Percentiles rank a stretch among this genome's conserved stretches.
phyloP scores from a whole-genome alignment of 2,329 filamentous ascomycete genomes.

The Ascochyta koolunga region DNA sequence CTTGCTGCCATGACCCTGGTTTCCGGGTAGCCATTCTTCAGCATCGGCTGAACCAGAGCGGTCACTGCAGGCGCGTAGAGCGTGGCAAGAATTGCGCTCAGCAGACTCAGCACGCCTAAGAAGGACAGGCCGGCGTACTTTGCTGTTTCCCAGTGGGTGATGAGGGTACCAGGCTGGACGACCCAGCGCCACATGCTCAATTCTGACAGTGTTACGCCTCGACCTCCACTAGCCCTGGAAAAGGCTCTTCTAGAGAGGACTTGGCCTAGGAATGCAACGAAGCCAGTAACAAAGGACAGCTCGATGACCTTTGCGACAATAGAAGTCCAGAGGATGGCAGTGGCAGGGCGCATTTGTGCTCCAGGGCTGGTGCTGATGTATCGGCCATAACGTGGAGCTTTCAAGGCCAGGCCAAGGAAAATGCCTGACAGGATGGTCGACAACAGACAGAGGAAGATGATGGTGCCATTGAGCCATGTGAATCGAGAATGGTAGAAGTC shows the following conservation, averaged over 20 bases:
- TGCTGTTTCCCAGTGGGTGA: conserved; percentile 71
- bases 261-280: conserved; percentile 77
- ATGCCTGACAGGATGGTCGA: conserved; percentile 68
- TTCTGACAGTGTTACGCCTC: conserved; percentile 75
- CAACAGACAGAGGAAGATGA: conserved; percentile 61
- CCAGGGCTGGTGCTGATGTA: conserved; percentile 59
- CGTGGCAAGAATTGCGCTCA: conserved; percentile 69
- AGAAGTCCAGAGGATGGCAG: conserved; percentile 70
- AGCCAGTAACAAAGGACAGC: conserved; percentile 76
- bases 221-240: conserved; percentile 56
- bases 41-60: conserved; percentile 74
- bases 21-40: conserved; percentile 64
- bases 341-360: conserved; percentile 60
- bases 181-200: conserved; percentile 78
- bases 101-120: conserved; percentile 68
- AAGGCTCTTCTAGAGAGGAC: conserved; percentile 73
- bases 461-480: conserved; percentile 56
- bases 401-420: conserved; percentile 68
- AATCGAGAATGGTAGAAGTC: conserved; percentile 48
- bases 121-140: conserved; percentile 68
- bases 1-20: conserved; percentile 58
- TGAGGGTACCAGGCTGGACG: conserved; percentile 68
- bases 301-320: conserved; percentile 79
- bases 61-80: conserved; percentile 80
- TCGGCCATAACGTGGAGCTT: conserved; percentile 67